Conservation (phyloP, 768 basidiomycete genomes). For the Amanita subjunquillea region DNA sequence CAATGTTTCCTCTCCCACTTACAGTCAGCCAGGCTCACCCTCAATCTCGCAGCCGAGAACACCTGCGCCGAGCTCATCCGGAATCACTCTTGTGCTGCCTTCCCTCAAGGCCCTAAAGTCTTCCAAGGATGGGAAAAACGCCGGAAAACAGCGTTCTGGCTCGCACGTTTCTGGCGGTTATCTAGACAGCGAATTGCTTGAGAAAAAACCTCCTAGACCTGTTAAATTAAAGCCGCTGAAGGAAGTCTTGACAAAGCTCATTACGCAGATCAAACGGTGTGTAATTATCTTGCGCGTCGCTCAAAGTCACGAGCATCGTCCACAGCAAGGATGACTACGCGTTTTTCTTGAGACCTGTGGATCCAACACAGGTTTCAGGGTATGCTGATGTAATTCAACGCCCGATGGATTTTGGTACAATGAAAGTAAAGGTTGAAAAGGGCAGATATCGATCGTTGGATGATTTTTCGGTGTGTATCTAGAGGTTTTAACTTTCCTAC, state of each 20-base stretch:
- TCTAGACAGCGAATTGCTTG: slow-evolving; percentile 22
- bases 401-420: slow-evolving; percentile 92
- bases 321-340: slow-evolving; percentile 79
- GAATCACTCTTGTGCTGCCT: slow-evolving; percentile 57
- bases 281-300: slow-evolving; percentile 8
- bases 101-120: slow-evolving; percentile 54
- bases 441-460: slow-evolving; percentile 75
- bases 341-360: slow-evolving; percentile 67
- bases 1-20: slow-evolving; percentile 17
- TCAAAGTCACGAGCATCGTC: slow-evolving; percentile 6
- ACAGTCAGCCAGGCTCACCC: slow-evolving; percentile 17
- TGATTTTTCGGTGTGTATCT: slow-evolving; percentile 59
- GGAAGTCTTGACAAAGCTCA: slow-evolving; percentile 60
- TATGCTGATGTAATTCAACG: slow-evolving; percentile 62
- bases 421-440: slow-evolving; percentile 65
- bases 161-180: slow-evolving; percentile 12
- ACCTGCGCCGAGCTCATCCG: slow-evolving; percentile 26
- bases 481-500: neutral
- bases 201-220: slow-evolving; percentile 42
- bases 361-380: slow-evolving; percentile 46
- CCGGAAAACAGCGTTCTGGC: slow-evolving; percentile 10
- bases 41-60: slow-evolving; percentile 18
- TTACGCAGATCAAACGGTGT: slow-evolving; percentile 69
- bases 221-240: slow-evolving; percentile 72
- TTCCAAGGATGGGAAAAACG: slow-evolving; percentile 35